phyloP scores from a whole-genome alignment of 352 stramenopile species.

The Phytophthora foliorum region DNA sequence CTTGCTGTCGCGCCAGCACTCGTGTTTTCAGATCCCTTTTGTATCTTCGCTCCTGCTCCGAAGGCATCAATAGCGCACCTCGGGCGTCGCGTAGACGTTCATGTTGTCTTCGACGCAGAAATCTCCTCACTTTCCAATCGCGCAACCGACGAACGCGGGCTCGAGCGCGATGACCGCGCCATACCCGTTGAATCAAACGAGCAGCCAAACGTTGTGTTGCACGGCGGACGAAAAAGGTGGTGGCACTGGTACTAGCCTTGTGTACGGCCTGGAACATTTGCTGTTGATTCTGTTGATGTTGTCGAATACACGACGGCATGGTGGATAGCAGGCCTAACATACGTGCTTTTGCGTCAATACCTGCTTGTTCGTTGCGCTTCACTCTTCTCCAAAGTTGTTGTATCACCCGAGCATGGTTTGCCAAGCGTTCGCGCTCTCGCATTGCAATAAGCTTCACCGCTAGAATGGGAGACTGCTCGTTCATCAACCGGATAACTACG shows the following conservation, averaged over 20 bases:
- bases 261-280: constrained; percentile 9
- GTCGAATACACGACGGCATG: constrained; percentile 27
- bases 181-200: constrained; percentile 61
- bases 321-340: constrained; percentile 37
- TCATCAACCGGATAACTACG: constrained; percentile 12
- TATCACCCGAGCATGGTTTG: constrained; percentile 20
- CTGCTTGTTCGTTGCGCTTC: constrained; percentile 16
- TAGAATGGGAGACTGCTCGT: constrained; percentile 6
- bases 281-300: constrained; percentile 20
- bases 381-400: constrained; percentile 39
- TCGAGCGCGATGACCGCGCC: constrained; percentile 57
- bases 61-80: constrained; percentile 41
- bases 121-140: constrained; percentile 33
- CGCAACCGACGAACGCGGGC: constrained; percentile 34
- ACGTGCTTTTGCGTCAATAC: constrained; percentile 31
- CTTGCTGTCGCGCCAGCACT: constrained; percentile 41
- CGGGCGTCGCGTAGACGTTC: constrained; percentile 45
- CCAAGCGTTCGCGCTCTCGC: constrained; percentile 12
- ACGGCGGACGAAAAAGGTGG: constrained; percentile 17
- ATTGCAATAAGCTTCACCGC: constrained; percentile 11
- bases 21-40: constrained; percentile 34
- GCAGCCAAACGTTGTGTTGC: constrained; percentile 39
- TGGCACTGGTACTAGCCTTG: constrained; percentile 16
- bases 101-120: constrained; percentile 38
- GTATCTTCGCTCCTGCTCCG: constrained; percentile 22